Conservation (phyloP, 306 rosid species). For the Dalbergia cultrata region DNA sequence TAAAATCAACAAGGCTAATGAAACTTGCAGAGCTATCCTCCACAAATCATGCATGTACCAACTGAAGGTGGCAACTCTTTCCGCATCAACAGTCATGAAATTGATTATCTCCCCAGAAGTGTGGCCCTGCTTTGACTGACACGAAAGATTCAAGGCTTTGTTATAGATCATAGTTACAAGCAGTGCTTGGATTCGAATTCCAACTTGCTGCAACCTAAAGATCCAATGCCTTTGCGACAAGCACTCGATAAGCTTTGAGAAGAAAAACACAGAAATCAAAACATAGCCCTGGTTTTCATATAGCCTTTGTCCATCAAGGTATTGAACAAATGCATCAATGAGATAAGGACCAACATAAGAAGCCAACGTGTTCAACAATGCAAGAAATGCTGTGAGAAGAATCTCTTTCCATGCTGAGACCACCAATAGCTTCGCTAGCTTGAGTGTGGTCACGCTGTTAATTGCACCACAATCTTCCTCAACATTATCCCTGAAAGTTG, state of each 20-base stretch:
- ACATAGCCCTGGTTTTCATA: constrained; percentile 33
- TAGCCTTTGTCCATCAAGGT: constrained; percentile 30
- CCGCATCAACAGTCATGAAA: constrained; percentile 44
- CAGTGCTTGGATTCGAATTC: constrained; percentile 23
- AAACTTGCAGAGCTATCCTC: constrained; percentile 36
- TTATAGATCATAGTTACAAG: constrained; percentile 37
- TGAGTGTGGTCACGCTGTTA: constrained; percentile 23
- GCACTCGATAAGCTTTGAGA: constrained; percentile 33
- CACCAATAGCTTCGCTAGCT: constrained; percentile 38
- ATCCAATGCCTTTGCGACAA: constrained; percentile 36
- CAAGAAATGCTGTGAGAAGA: constrained; percentile 22
- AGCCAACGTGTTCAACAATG: constrained; percentile 33
- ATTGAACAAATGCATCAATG: constrained; percentile 43
- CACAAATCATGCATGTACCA: constrained; percentile 41
- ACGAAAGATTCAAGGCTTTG: constrained; percentile 39
- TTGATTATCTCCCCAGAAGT: constrained; percentile 44
- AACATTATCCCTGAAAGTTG: constrained; percentile 32
- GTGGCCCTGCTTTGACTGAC: constrained; percentile 39
- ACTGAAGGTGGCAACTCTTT: constrained; percentile 43
- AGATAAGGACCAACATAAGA: constrained; percentile 50
- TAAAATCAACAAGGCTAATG: constrained; percentile 40
- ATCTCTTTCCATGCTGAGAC: constrained; percentile 44
- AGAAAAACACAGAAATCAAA: constrained; percentile 27
- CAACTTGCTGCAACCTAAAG: constrained; percentile 43
- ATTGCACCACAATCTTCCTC: constrained; percentile 22